A percentile compares a stretch with the other conserved stretches of the same genome.
Conservation (phyloP, 768 basidiomycete genomes). For the Leucogyrophana mollusca region DNA sequence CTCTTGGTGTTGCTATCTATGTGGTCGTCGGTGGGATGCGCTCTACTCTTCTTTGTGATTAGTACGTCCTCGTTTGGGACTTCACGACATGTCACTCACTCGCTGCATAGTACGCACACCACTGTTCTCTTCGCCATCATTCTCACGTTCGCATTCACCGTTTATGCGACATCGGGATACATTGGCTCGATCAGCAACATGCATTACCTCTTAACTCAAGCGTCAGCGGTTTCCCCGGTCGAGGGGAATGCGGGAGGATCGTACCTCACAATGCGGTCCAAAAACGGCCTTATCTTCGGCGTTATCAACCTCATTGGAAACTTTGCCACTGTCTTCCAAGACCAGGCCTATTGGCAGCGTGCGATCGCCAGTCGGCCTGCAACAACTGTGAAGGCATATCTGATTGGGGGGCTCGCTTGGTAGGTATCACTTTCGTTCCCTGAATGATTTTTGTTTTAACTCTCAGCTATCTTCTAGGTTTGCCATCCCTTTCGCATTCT, state of each 20-base stretch:
- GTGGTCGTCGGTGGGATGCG: conserved; percentile 87
- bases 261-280: conserved; percentile 80
- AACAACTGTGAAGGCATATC: conserved; percentile 87
- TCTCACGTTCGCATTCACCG: conserved; percentile 72
- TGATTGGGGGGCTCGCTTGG: conserved; percentile 90
- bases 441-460: background rate
- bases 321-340: conserved; percentile 64
- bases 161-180: conserved; percentile 74
- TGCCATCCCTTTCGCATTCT: conserved; percentile 82
- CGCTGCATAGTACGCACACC: conserved; percentile 69
- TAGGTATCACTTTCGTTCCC: conserved; percentile 24
- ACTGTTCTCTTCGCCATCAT: conserved; percentile 86
- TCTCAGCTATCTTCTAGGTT: conserved; percentile 44
- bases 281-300: conserved; percentile 77
- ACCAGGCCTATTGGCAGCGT: conserved; percentile 88
- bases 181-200: conserved; percentile 80
- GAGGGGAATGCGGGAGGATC: conserved; percentile 82
- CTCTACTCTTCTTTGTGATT: conserved; percentile 82
- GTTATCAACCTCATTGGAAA: conserved; percentile 89
- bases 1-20: conserved; percentile 84
- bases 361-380: conserved; percentile 86
- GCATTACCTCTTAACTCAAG: conserved; percentile 74
- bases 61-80: conserved; percentile 45
- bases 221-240: conserved; percentile 57
- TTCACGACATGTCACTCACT: background rate